phyloP scores from a whole-genome alignment of 2,329 filamentous ascomycete genomes.

The Fusarium setosum region DNA sequence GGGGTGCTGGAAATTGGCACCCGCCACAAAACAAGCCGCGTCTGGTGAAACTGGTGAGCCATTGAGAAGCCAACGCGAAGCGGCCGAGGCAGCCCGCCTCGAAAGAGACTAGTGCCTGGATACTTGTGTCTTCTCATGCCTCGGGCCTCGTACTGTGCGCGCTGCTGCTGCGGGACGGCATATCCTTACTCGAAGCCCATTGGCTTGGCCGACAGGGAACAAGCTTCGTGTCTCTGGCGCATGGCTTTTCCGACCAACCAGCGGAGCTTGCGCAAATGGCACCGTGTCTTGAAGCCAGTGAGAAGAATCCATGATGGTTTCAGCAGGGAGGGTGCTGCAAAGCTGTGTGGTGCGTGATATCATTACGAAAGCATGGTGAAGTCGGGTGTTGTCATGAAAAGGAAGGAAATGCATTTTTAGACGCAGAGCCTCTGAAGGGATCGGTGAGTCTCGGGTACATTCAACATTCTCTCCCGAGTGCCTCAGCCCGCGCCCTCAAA shows the following conservation, averaged over 20 bases:
- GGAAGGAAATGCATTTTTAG: constrained; percentile 2
- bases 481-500: too few relatives aligned
- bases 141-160: constrained; percentile 20
- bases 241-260: constrained; percentile 27
- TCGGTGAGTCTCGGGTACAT: neutral
- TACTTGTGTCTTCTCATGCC: neutral
- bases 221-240: constrained; percentile 25
- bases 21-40: constrained; percentile 28
- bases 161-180: constrained; percentile 16
- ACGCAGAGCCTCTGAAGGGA: too few relatives aligned
- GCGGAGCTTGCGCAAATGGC: constrained; percentile 8
- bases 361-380: constrained; percentile 23
- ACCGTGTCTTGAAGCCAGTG: constrained; percentile 21
- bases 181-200: constrained; percentile 19
- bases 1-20: constrained; percentile 38
- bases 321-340: constrained; percentile 30
- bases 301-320: constrained; percentile 38
- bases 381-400: neutral
- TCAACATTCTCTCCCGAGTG: neutral
- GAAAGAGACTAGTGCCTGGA: neutral
- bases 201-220: constrained; percentile 27
- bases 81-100: constrained; percentile 22
- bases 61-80: constrained; percentile 25
- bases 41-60: constrained; percentile 32
- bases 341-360: constrained; percentile 32